These are phyloP conservation scores for Bruguiera parviflora DNA, from an alignment of 345 rosid genomes.

Conservation along the genomic window DNA sequence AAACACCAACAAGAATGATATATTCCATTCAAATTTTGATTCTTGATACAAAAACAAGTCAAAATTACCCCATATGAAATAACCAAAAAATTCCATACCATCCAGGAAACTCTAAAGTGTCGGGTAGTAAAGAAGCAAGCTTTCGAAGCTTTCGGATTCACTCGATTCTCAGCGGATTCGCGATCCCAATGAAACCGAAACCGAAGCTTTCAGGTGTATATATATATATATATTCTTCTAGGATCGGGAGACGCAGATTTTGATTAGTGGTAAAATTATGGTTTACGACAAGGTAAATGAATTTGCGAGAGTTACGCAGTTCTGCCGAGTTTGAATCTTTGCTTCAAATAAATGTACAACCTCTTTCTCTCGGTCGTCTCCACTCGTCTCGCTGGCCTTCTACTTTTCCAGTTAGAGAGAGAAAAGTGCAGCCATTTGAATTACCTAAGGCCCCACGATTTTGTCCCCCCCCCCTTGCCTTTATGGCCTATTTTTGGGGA, in stretches of 20 bases:
- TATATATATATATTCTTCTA: background rate
- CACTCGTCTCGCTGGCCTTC: background rate
- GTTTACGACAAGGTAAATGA: background rate
- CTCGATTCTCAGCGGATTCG: too few relatives aligned
- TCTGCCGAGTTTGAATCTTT: background rate
- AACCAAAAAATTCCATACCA: background rate
- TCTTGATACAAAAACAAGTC: background rate
- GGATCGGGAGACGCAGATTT: slow-evolving; percentile 24
- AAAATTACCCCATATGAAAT: background rate
- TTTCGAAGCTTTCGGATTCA: too few relatives aligned
- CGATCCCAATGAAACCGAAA: too few relatives aligned
- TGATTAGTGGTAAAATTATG: slow-evolving; percentile 1
- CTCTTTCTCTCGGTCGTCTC: background rate
- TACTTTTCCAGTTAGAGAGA: background rate
- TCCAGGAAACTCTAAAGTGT: too few relatives aligned
- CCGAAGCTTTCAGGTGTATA: too few relatives aligned
- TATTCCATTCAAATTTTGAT: background rate
- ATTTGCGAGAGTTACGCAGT: slow-evolving; percentile 4
- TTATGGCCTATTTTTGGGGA: background rate
- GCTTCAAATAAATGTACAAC: background rate
- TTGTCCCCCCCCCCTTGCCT: background rate
- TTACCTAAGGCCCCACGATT: background rate
- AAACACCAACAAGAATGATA: background rate
- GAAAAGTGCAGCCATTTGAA: background rate
- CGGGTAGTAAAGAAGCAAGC: too few relatives aligned